Conservation (phyloP, 257 asterid species). For the Rauvolfia tetraphylla region DNA sequence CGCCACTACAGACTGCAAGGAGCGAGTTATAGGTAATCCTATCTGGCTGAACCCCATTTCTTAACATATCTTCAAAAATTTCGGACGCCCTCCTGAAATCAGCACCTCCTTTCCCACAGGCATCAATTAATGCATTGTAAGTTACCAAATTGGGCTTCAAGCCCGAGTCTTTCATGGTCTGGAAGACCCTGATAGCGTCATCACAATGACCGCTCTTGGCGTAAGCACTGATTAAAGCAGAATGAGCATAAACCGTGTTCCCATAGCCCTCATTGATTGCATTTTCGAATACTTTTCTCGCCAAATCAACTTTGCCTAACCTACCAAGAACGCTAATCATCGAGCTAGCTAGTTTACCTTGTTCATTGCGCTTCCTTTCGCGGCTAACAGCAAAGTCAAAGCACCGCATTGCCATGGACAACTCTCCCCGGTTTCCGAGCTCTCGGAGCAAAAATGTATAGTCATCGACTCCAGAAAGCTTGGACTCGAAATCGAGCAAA, state of each 20-base stretch:
- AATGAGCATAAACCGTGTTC: constrained; percentile 77
- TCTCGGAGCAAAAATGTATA: constrained; percentile 69
- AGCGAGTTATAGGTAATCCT: constrained; percentile 89
- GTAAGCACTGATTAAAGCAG: constrained; percentile 80
- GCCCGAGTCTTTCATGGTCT: constrained; percentile 68
- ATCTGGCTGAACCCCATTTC: constrained; percentile 74
- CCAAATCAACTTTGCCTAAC: constrained; percentile 77
- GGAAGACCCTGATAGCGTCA: constrained; percentile 68
- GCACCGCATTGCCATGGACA: constrained; percentile 60
- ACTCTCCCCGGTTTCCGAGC: constrained; percentile 83
- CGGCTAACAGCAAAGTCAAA: constrained; percentile 67
- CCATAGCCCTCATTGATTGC: constrained; percentile 76
- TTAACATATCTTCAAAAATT: constrained; percentile 67
- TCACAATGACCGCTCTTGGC: constrained; percentile 83
- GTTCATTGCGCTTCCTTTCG: constrained; percentile 54
- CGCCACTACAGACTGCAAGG: constrained; percentile 91
- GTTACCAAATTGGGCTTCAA: constrained; percentile 91
- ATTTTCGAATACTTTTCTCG: constrained; percentile 58
- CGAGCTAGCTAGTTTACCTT: constrained; percentile 77
- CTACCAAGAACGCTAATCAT: constrained; percentile 95
- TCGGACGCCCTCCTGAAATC: constrained; percentile 76
- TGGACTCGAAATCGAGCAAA: constrained; percentile 43
- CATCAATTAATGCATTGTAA: constrained; percentile 83
- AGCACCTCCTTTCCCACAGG: constrained; percentile 97
- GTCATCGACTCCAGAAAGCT: constrained; percentile 66